Evolutionary conservation across 352 stramenopile genomes (phyloP), one percentile per base, ranked within the genome.

Genomic region (Phytophthora cryptogea): DNA sequence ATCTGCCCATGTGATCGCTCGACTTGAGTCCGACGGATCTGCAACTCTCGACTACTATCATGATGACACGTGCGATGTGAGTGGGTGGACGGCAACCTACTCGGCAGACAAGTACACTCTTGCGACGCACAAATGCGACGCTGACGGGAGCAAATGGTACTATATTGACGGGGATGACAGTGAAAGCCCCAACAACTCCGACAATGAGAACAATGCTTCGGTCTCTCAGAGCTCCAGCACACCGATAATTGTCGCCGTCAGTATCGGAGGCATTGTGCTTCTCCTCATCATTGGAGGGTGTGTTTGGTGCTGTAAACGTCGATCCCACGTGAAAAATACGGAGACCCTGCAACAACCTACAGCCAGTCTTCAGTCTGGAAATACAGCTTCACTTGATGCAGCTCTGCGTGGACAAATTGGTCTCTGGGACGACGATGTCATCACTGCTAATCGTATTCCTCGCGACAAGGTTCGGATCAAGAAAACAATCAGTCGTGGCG

Each of bases 341-440:
- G 57, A 67, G 40, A 59, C 52, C 3, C 27, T 47, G 10, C 37
- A 67, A n/a, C 57, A 52, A 20, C 40, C 50, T 7, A 67, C 63
- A 5, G 51, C 37, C 17, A 70, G 56, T 50, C 37, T 70, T 33
- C 49, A 70, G 40, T 53, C 44, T 13, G 20, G 51, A 33, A 44
- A 58, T 36, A 66, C 62, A 16, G 50, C 56, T 35, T 59, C 56
- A 36, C 36, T 69, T n/a, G 41, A 70, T 16, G 37, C 48, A 5
- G 49, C 50, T n/a, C 10, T 54, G 10, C 45, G 16, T 11, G 58
- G 57, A 3, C 63, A 71, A 20, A 43, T 58, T 2, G 59, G 51
- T 33, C 45, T 72, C 6, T 78, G 62, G 74, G 54, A 71, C 20
- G 74, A 83, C 54, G 61, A 73, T 30, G 59, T 68, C 8, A 72